phyloP scores from a whole-genome alignment of 352 stramenopile species.

The Globisporangium irregulare region DNA sequence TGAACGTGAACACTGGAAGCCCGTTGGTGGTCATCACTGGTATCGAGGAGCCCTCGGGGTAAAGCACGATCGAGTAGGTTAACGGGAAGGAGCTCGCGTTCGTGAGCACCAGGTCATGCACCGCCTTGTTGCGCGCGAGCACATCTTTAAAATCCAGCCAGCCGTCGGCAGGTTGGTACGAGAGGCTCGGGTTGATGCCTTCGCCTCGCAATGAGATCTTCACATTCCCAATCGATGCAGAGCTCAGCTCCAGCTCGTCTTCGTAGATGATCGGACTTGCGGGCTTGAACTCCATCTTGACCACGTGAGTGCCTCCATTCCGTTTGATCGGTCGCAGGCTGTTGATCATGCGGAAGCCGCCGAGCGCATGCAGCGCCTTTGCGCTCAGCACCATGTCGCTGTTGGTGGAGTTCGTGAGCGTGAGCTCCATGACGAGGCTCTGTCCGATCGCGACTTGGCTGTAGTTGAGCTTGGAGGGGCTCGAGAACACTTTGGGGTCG shows the following conservation, averaged over 20 bases:
- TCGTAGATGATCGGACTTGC: slow-evolving; percentile 48
- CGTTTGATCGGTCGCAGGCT: slow-evolving; percentile 42
- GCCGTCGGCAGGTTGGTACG: slow-evolving; percentile 58
- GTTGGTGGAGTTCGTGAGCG: slow-evolving; percentile 48
- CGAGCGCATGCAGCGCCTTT: slow-evolving; percentile 72
- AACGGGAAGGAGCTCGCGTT: slow-evolving; percentile 74
- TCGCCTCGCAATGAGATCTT: slow-evolving; percentile 48
- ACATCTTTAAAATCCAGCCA: slow-evolving; percentile 68
- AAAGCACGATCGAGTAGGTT: slow-evolving; percentile 38
- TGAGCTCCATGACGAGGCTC: slow-evolving; percentile 48
- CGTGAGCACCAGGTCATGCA: slow-evolving; percentile 44
- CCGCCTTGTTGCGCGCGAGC: slow-evolving; percentile 44
- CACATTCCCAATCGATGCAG: slow-evolving; percentile 26
- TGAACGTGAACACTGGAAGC: slow-evolving; percentile 59
- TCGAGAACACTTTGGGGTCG: slow-evolving; percentile 45
- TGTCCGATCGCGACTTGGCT: slow-evolving; percentile 87
- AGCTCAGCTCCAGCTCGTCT: slow-evolving; percentile 67
- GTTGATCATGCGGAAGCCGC: slow-evolving; percentile 82
- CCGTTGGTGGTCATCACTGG: slow-evolving; percentile 20
- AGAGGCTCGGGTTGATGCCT: slow-evolving; percentile 78
- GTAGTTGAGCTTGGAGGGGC: slow-evolving; percentile 60
- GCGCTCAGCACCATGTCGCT: slow-evolving; percentile 38
- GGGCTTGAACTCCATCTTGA: slow-evolving; percentile 74
- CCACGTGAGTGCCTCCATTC: slow-evolving; percentile 20
- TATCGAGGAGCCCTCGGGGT: slow-evolving; percentile 1